Evolutionary conservation across 2,329 filamentous ascomycete species (phyloP), one percentile per base, ranked within the genome.

Genomic region (Ambrosiella beaveri): DNA sequence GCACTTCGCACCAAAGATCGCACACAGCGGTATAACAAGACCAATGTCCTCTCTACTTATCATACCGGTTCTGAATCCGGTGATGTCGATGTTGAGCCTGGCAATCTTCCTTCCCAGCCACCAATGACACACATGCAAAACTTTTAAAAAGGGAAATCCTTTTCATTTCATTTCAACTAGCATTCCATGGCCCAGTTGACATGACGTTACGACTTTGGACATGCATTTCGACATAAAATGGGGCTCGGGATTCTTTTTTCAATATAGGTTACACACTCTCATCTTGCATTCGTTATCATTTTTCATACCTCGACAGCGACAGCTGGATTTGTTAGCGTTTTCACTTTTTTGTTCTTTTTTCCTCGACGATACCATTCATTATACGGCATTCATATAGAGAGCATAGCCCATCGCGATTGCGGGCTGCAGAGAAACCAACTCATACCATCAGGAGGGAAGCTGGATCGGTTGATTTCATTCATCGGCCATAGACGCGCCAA

Each of bases 1-100:
- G 87, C 88, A 9, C 74, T 85, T 1, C 74, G 78, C 62, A 85
- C 81, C 9, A 80, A 77, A 62, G 52, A 54, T 41, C 52, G n/a
- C 9, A 19, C 37, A 12, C 52, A 38, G 4, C 52, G 52, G 19
- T 44, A 54, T 13, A 9, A 40, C 12, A 54, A 54, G 37, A 40
- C 19, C 19, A 54, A n/a, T 8, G 36, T 17, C 52, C 12, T 54
- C 4, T 37, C 38, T 4, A 47, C 15, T 35, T 35, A 35, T 47
- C 38, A 37, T n/a, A 52, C 7, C 11, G 38, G 38, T 6, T 50
- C 52, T 35, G 54, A 45, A 35, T 50, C 45, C n/a, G 8, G 11
- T 49, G 45, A 15, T 52, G 40, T 27, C 39, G 35, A 35, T 17
- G 38, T n/a, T 19, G 40, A 45, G 36, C 51, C 37, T 37, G 50